Evolutionary conservation across 2,329 filamentous ascomycete genomes (phyloP).

Genomic region (Annulohypoxylon truncatum): DNA sequence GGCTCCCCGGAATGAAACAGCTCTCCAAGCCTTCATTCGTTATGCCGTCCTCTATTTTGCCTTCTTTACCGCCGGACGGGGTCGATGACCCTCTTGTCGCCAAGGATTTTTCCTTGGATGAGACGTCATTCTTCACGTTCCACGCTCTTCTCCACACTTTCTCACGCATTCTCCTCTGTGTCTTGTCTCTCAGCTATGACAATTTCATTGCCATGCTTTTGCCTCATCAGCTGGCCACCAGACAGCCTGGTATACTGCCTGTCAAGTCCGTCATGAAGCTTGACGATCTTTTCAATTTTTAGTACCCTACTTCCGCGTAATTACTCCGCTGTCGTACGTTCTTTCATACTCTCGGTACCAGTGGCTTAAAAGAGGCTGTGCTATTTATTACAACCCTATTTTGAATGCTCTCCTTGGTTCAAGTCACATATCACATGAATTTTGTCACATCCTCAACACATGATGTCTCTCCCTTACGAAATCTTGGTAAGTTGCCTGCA

Average conservation of each 20-base stretch:
- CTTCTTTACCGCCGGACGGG: conserved; percentile 17
- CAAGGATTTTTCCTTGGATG: conserved; percentile 18
- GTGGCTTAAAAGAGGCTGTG: conserved; percentile 28
- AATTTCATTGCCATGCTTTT: conserved; percentile 2
- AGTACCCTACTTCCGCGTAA: not conserved
- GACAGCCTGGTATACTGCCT: not conserved
- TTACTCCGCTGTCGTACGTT: conserved; percentile 2
- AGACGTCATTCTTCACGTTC: conserved; percentile 40
- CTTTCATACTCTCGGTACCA: not conserved
- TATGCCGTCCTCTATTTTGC: conserved; percentile 13
- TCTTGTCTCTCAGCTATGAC: conserved; percentile 4
- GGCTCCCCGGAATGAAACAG: conserved; percentile 28
- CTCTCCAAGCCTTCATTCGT: conserved; percentile 15
- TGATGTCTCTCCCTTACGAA: conserved; percentile 27
- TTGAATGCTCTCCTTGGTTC: conserved; percentile 8
- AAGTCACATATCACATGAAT: conserved; percentile 37
- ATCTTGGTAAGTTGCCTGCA: conserved; percentile 7
- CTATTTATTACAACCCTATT: conserved; percentile 10
- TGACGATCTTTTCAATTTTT: conserved; percentile 9
- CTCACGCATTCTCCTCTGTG: conserved; percentile 9
- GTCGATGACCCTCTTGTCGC: conserved; percentile 25
- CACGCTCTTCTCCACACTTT: conserved; percentile 7
- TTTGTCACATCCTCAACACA: conserved; percentile 37
- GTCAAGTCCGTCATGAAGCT: not conserved
- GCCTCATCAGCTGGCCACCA: conserved; percentile 9